A percentile compares a stretch with the other conserved stretches of the same genome.
phyloP scores from a whole-genome alignment of 345 rosid genomes.

The Boechera divaricarpa region DNA sequence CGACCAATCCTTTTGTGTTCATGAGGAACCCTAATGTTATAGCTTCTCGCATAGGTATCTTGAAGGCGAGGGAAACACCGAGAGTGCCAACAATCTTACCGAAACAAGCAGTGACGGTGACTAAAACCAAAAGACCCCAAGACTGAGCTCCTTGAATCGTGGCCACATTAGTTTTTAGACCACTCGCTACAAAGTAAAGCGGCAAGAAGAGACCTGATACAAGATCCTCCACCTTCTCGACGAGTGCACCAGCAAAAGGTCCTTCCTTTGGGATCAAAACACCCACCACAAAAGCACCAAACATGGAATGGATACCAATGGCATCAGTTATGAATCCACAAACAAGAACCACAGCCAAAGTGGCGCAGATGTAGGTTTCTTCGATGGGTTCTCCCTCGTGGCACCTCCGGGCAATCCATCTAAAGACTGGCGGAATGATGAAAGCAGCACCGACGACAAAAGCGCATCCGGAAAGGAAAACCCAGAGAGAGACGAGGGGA shows the following conservation, averaged over 20 bases:
- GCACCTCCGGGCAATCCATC: constrained; percentile 64
- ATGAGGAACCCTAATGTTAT: constrained; percentile 68
- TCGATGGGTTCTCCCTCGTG: constrained; percentile 76
- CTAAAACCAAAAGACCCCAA: constrained; percentile 73
- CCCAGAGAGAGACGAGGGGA: constrained; percentile 68
- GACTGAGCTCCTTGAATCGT: constrained; percentile 70
- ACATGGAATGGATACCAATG: constrained; percentile 79
- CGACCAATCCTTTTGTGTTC: constrained; percentile 89
- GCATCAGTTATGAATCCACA: constrained; percentile 72
- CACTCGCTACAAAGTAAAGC: constrained; percentile 77
- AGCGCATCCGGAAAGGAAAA: constrained; percentile 59
- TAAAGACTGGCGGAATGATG: constrained; percentile 58
- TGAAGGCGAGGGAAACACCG: constrained; percentile 55
- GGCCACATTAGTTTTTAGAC: constrained; percentile 75
- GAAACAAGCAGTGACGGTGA: constrained; percentile 67
- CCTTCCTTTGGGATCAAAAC: constrained; percentile 77
- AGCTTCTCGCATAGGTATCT: constrained; percentile 63
- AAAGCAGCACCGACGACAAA: constrained; percentile 49
- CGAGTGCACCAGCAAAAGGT: constrained; percentile 65
- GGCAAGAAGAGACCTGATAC: constrained; percentile 80
- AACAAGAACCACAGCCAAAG: constrained; percentile 61
- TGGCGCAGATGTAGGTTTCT: constrained; percentile 66
- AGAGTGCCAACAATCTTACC: constrained; percentile 78
- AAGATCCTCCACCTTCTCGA: constrained; percentile 82
- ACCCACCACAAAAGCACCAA: constrained; percentile 84